phyloP scores from a whole-genome alignment of 345 rosid genomes.

The Nephelium lappaceum region DNA sequence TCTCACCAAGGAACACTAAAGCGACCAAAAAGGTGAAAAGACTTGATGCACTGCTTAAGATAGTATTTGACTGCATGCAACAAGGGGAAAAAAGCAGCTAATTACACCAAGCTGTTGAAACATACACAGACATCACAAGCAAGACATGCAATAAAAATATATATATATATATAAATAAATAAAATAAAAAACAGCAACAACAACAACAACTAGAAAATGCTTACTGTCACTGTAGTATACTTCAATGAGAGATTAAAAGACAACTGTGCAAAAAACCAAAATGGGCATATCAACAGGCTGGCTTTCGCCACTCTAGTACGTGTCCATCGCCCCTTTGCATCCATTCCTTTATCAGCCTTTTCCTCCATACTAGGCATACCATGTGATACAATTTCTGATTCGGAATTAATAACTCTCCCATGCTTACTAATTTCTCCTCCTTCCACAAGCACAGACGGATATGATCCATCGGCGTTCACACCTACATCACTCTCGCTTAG shows the following conservation, averaged over 20 bases:
- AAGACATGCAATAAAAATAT: not conserved
- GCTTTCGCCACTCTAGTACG: conserved; percentile 78
- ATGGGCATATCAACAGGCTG: conserved; percentile 80
- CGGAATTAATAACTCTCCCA: conserved; percentile 31
- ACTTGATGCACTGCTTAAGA: conserved; percentile 89
- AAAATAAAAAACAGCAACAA: too few relatives aligned
- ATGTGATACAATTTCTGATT: conserved; percentile 31
- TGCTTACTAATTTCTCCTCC: conserved; percentile 42
- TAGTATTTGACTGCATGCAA: conserved; percentile 83
- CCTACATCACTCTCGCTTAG: conserved; percentile 48
- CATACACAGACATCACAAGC: not conserved
- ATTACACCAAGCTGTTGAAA: conserved; percentile 14
- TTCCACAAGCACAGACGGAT: conserved; percentile 30
- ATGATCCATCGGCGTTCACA: conserved; percentile 26
- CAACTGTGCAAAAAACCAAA: conserved; percentile 95
- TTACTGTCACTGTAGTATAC: conserved; percentile 89
- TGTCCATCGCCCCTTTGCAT: conserved; percentile 88
- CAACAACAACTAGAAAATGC: conserved; percentile 20
- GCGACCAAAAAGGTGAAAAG: conserved; percentile 91
- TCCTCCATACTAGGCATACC: conserved; percentile 34
- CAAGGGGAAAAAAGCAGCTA: conserved; percentile 14
- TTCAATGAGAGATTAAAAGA: conserved; percentile 87
- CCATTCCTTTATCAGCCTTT: conserved; percentile 42
- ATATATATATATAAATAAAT: too few relatives aligned
- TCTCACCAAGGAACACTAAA: conserved; percentile 75